A percentile compares a stretch with the other conserved stretches of the same genome.
These are phyloP conservation scores for Aristolochia contorta DNA, from an alignment of 164 flowering plant species.

Conservation along the genomic window DNA sequence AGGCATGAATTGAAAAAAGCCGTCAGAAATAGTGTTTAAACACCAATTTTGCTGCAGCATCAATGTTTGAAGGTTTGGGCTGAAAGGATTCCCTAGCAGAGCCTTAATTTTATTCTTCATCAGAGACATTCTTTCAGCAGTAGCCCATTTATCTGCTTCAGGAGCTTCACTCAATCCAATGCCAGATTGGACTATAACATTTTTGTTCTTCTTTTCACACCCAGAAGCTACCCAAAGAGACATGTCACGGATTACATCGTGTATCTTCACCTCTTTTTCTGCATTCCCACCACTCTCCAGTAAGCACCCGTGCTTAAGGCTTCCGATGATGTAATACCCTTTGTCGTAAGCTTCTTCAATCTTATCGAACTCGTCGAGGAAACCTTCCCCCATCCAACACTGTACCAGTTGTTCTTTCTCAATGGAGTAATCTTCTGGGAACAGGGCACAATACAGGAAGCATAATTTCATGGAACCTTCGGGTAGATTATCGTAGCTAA, in stretches of 20 bases:
- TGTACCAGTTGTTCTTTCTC: slow-evolving; percentile 4
- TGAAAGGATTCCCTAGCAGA: slow-evolving; percentile 2
- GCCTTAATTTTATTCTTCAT: slow-evolving; percentile 5
- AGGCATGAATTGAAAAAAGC: slow-evolving; percentile 11
- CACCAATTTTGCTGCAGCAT: slow-evolving; percentile 6
- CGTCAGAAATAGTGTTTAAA: neutral
- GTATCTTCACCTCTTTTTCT: slow-evolving; percentile 7
- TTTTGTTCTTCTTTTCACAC: neutral
- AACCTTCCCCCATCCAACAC: slow-evolving; percentile 11
- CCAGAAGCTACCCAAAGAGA: no score
- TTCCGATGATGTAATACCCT: slow-evolving; percentile 4
- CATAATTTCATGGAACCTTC: neutral
- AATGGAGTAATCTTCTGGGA: slow-evolving; percentile 8
- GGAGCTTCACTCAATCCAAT: neutral
- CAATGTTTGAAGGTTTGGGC: slow-evolving; percentile 15
- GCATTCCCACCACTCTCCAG: slow-evolving; percentile 4
- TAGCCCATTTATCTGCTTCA: slow-evolving; percentile 3
- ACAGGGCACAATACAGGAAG: slow-evolving; percentile 8
- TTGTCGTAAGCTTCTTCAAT: slow-evolving; percentile 6
- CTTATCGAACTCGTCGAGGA: slow-evolving; percentile 1
- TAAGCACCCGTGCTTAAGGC: slow-evolving; percentile 9
- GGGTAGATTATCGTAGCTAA: slow-evolving; percentile 9
- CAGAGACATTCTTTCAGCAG: slow-evolving; percentile 9
- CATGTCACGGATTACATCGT: no score
- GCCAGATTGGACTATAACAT: slow-evolving; percentile 3